Percentiles rank a stretch among this genome's conserved stretches.
Conservation (phyloP, 2,329 filamentous ascomycete genomes). For the Aspergillus caelatus region DNA sequence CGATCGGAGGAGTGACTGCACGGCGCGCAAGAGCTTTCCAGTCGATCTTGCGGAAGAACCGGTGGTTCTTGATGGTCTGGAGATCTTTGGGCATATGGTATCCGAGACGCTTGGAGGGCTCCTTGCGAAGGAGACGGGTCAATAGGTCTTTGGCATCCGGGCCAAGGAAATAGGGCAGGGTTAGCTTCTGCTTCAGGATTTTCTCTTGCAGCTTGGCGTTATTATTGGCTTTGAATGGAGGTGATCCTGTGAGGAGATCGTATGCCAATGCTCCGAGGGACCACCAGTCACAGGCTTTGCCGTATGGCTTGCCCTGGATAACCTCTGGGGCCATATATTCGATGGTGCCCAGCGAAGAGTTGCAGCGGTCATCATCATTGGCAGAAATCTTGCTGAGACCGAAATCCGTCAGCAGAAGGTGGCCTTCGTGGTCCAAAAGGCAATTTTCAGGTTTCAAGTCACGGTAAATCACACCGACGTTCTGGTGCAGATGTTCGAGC, state of each 20-base stretch:
- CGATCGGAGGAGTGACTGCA: conserved; percentile 85
- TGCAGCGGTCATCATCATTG: conserved; percentile 70
- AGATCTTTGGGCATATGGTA: conserved; percentile 88
- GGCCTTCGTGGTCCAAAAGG: conserved; percentile 85
- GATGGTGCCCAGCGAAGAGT: conserved; percentile 89
- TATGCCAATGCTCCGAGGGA: conserved; percentile 90
- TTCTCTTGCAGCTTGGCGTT: conserved; percentile 94
- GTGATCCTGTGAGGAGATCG: conserved; percentile 88
- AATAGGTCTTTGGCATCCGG: conserved; percentile 93
- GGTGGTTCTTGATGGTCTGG: conserved; percentile 80
- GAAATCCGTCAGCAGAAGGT: conserved; percentile 94
- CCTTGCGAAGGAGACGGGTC: conserved; percentile 85
- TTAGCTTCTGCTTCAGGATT: conserved; percentile 89
- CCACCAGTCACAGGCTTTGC: conserved; percentile 98
- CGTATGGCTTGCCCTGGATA: conserved; percentile 83
- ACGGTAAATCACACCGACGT: conserved; percentile 91
- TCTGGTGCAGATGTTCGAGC: conserved; percentile 87
- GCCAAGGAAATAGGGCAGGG: conserved; percentile 85
- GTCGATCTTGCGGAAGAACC: conserved; percentile 96
- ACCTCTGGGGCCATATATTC: conserved; percentile 99
- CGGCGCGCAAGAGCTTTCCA: conserved; percentile 84
- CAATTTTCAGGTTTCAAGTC: conserved; percentile 99
- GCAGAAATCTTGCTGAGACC: conserved; percentile 93
- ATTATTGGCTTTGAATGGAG: conserved; percentile 88
- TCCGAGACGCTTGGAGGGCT: conserved; percentile 86